Evolutionary conservation across 2,329 filamentous ascomycete genomes (phyloP).

Genomic region (Pyrenophora teres): DNA sequence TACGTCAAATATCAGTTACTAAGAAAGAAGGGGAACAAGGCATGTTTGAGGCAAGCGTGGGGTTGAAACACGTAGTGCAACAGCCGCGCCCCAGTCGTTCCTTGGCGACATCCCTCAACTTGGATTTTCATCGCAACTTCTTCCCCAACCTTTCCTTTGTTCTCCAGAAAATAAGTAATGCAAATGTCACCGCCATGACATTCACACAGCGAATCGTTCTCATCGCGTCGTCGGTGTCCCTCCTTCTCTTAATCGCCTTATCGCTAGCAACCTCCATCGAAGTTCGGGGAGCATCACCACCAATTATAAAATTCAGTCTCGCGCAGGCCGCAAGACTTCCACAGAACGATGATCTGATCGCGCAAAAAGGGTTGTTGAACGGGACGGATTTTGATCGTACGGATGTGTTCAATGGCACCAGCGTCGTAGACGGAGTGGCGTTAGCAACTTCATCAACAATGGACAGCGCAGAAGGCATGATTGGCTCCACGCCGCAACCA

Average conservation of each 20-base stretch:
- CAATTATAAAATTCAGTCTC: conserved; percentile 28
- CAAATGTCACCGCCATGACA: conserved; percentile 24
- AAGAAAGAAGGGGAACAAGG: background rate
- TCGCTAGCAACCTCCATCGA: conserved; percentile 37
- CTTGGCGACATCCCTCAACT: conserved; percentile 9
- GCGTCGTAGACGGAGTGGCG: conserved; percentile 18
- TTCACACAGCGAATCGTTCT: conserved; percentile 26
- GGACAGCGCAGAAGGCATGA: conserved; percentile 30
- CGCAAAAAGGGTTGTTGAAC: conserved; percentile 34
- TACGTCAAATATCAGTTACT: too few relatives aligned
- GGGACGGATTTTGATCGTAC: conserved; percentile 37
- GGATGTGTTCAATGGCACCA: conserved; percentile 31
- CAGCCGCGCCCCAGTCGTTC: conserved; percentile 12
- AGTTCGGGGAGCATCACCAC: conserved; percentile 29
- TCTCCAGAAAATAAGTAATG: background rate
- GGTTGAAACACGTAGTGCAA: conserved; percentile 28
- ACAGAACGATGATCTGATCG: conserved; percentile 20
- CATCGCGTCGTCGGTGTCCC: conserved; percentile 27
- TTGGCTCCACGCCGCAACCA: conserved; percentile 27
- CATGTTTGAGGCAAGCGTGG: conserved; percentile 5
- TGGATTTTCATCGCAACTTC: background rate
- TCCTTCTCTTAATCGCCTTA: conserved; percentile 38
- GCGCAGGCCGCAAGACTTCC: conserved; percentile 35
- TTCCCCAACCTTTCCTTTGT: background rate
- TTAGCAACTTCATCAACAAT: conserved; percentile 19